phyloP scores from a whole-genome alignment of 352 stramenopile genomes.

The Globisporangium uncinulatum region DNA sequence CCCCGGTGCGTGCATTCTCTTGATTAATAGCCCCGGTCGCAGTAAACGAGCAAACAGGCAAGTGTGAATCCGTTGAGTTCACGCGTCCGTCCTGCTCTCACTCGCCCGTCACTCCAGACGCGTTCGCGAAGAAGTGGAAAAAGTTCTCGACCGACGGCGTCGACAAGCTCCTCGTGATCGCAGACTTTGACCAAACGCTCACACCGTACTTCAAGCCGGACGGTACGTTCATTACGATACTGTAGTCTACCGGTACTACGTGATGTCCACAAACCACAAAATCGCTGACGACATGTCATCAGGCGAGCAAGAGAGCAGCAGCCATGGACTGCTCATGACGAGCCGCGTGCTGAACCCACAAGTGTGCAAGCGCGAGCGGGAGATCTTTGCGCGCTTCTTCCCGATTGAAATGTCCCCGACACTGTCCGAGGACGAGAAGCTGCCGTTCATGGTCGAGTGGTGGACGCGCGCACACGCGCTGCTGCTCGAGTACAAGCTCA shows the following conservation, averaged over 20 bases:
- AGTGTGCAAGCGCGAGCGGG: slow-evolving; percentile 18
- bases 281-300: too few relatives aligned
- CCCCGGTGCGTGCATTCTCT: neutral
- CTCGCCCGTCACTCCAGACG: slow-evolving; percentile 21
- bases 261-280: too few relatives aligned
- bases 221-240: slow-evolving; percentile 12
- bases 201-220: slow-evolving; percentile 57
- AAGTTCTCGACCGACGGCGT: slow-evolving; percentile 64
- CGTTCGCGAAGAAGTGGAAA: slow-evolving; percentile 69
- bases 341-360: slow-evolving; percentile 34
- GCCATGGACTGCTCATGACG: slow-evolving; percentile 44
- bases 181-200: slow-evolving; percentile 82
- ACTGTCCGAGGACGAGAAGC: slow-evolving; percentile 62
- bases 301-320: slow-evolving; percentile 10
- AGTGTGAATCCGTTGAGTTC: too few relatives aligned
- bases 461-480: slow-evolving; percentile 28
- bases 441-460: slow-evolving; percentile 79
- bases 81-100: too few relatives aligned
- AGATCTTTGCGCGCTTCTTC: slow-evolving; percentile 71
- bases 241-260: neutral
- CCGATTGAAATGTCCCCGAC: slow-evolving; percentile 67
- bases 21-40: too few relatives aligned
- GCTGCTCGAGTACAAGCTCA: slow-evolving; percentile 46
- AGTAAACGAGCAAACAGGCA: too few relatives aligned
- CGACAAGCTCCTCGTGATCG: slow-evolving; percentile 70